Conservation (phyloP, 1,284 basidiomycete genomes). For the Inonotus obliquus region DNA sequence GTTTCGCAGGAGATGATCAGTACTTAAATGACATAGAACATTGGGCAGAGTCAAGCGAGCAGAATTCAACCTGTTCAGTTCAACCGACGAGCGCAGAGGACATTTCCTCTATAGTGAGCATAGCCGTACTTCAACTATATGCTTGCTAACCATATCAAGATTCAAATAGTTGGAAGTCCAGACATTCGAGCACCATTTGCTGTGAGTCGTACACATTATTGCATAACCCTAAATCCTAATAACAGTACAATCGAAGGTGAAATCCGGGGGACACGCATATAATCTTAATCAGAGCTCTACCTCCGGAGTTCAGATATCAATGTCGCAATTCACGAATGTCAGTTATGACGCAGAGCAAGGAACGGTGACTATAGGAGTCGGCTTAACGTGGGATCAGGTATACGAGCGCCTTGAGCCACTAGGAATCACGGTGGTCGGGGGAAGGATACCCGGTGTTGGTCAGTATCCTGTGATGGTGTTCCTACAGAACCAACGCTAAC, state of each 20-base stretch:
- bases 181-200: constrained; percentile 19
- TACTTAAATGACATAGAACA: constrained; percentile 14
- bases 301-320: constrained; percentile 24
- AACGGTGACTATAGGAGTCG: constrained; percentile 20
- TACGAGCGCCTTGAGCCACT: constrained; percentile 20
- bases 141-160: neutral
- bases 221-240: neutral
- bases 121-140: neutral
- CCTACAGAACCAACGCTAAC: too few species aligned
- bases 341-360: constrained; percentile 13
- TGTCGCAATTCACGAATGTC: constrained; percentile 21
- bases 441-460: constrained; percentile 22
- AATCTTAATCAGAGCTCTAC: constrained; percentile 25
- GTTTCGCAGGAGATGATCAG: constrained; percentile 8
- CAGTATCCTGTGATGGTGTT: neutral
- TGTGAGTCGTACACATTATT: neutral
- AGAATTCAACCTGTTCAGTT: constrained; percentile 17
- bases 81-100: constrained; percentile 10
- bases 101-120: constrained; percentile 10
- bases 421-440: constrained; percentile 23
- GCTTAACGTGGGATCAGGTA: constrained; percentile 24
- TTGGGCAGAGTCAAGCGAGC: constrained; percentile 10
- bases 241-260: constrained; percentile 15
- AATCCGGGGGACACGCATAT: constrained; percentile 23
- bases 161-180: constrained; percentile 9